These are phyloP conservation scores for Tolypocladium amazonense DNA, from an alignment of 2,329 filamentous ascomycete species.

Conservation along the genomic window DNA sequence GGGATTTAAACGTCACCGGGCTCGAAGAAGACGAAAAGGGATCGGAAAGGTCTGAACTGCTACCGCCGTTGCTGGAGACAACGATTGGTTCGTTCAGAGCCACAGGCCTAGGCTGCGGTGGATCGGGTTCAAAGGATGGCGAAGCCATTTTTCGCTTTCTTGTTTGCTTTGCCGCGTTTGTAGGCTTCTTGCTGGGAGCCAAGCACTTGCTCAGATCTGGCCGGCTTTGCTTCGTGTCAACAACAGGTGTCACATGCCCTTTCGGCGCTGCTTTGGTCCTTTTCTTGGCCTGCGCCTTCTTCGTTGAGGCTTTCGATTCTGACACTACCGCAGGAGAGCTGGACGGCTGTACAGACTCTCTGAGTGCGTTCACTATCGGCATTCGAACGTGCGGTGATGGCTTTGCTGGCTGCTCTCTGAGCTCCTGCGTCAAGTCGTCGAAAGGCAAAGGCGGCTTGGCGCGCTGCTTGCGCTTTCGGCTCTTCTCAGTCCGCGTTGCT, in stretches of 20 bases:
- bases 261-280: not conserved
- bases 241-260: not conserved
- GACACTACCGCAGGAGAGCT: slow-evolving; percentile 6
- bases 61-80: not conserved
- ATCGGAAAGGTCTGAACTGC: not conserved
- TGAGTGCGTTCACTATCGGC: slow-evolving; percentile 7
- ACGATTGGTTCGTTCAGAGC: not conserved
- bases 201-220: not conserved
- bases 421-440: slow-evolving; percentile 16
- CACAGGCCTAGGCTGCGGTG: not conserved
- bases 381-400: slow-evolving; percentile 2
- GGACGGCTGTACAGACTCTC: slow-evolving; percentile 5
- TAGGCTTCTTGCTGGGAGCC: not conserved
- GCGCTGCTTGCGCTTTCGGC: slow-evolving; percentile 18
- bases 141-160: not conserved
- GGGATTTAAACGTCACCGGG: not conserved
- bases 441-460: slow-evolving; percentile 22
- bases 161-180: too few species aligned
- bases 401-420: slow-evolving; percentile 8
- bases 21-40: not conserved
- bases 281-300: slow-evolving; percentile 4
- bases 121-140: not conserved
- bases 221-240: not conserved
- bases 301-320: not conserved
- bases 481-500: not conserved